These are phyloP conservation scores for Phyllosticta capitalensis DNA, from an alignment of 2,329 filamentous ascomycete species.

Conservation along the genomic window DNA sequence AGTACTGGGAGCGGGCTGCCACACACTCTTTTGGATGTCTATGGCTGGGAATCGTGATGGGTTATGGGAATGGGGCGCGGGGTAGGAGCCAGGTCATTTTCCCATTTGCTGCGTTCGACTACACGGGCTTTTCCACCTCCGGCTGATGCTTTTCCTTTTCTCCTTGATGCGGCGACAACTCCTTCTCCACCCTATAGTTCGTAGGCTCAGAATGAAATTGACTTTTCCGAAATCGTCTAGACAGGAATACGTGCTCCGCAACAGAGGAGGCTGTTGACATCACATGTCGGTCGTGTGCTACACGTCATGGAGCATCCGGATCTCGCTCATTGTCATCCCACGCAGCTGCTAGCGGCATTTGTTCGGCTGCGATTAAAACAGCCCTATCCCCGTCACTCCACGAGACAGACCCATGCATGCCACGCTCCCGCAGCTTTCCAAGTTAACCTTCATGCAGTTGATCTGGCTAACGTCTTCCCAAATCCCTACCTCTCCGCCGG, in stretches of 20 bases:
- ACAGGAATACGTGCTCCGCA: no score
- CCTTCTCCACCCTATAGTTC: neutral
- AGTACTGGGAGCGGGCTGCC: neutral
- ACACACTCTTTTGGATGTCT: neutral
- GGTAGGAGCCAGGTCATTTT: neutral
- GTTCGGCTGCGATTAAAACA: neutral
- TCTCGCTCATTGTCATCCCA: neutral
- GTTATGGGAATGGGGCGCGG: neutral
- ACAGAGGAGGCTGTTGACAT: neutral
- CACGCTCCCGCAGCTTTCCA: neutral
- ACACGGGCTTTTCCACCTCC: neutral
- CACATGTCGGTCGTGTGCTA: neutral
- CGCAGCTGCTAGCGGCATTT: neutral
- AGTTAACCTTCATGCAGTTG: neutral
- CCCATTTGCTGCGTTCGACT: neutral
- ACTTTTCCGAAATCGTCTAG: neutral
- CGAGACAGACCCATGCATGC: neutral
- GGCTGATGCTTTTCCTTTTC: neutral
- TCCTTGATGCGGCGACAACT: neutral
- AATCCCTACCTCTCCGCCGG: neutral
- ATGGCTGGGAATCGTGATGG: neutral
- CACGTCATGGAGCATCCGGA: neutral
- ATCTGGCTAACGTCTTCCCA: neutral
- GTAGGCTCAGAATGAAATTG: neutral
- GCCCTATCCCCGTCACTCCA: neutral